Base-by-base conservation (phyloP, 441 rosid species). In the Arabidopsis lyrata region DNA sequence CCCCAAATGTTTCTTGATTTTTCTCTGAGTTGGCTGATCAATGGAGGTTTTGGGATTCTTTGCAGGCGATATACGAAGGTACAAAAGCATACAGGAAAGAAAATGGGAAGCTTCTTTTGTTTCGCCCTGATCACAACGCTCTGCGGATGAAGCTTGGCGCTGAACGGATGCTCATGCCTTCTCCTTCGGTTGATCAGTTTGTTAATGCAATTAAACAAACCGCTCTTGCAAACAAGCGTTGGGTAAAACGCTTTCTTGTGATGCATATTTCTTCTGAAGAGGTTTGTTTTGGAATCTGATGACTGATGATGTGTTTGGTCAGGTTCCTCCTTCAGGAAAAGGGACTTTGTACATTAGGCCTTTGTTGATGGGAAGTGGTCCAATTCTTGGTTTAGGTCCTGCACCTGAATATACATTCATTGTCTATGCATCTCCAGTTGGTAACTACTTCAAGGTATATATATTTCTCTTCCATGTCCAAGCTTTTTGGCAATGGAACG, bases 301-400 rank as follows among this genome's bases (percentile, higher is more conserved):
- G 42, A 74, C 59, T 73, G 39, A 34, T 61, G 62, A 29, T 67
- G 39, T 29, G 16, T 69, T 49, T 75, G 63, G 48, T 38, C 70
- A 94, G 99, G 82, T 82, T 74, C 99, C 99, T 68, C 99, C 97
- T 72, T 74, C 86, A 16, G 99, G 94, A 68, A 92, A 89, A 86
- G 99, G 99, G 18, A 76, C 95, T 36, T 61, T 94, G 67, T 94
- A 92, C 66, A 83, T 94, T 7, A 86, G 99, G 83, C 97, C 97
- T 34, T 52, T 94, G 84, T 87, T 94, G 27, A 75, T 94, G 47
- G 99, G 99, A 75, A 90, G 84, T 73, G 99, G 99, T 68, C 85
- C 99, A n/a, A 49, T 87, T 52, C 76, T 94, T 77, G 97, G 99
- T 31, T 72, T 94, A 77, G 97, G 80, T 29, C 90, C 97, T 1